Evolutionary conservation across 129 eudicot genomes (phyloP), one percentile per base, ranked within the genome.

Genomic region (Scalesia atractyloides): DNA sequence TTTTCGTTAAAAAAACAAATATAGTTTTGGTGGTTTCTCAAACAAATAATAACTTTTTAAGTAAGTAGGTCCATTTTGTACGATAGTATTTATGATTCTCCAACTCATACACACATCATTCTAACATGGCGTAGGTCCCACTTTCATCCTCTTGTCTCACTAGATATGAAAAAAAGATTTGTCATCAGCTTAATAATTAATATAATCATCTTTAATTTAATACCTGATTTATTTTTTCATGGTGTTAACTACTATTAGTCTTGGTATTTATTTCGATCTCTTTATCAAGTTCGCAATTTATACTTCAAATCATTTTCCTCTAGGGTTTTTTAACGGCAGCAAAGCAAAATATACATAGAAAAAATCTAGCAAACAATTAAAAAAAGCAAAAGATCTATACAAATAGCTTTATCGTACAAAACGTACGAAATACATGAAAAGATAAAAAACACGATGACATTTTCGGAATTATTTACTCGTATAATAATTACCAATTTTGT

Each of bases 71-170:
- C 63, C 63, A 57, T 5, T 57, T 57, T 57, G 36, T 57, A 57
- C 63, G 15, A 20, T 20, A 8, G 15, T 57, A 22, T 22, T 57
- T 20, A 57, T 57, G 63, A 57, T 57, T 24, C n/a, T 57, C 63
- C 63, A 57, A 11, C 63, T 20, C 63, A 57, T 57, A 20, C 37
- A 57, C 63, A 57, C 63, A 57, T 57, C 63, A 57, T 57, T 9
- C 37, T 16, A 57, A 57, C 63, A 22, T 57, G 63, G 63, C 33
- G 3, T 10, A 1, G 37, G 63, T 18, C 24, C 30, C 60, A 37
- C 60, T 18, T 53, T 18, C 24, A 22, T 18, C 24, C 60, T 19
- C 15, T 17, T 18, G 60, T 57, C 34, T 15, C 63, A 9, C 34
- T 57, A 57, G 1, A 20, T 20, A 10, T 22, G 34, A 20, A 20